Evolutionary conservation across 768 basidiomycete species (phyloP).

Genomic region (Mycena kentingensis): DNA sequence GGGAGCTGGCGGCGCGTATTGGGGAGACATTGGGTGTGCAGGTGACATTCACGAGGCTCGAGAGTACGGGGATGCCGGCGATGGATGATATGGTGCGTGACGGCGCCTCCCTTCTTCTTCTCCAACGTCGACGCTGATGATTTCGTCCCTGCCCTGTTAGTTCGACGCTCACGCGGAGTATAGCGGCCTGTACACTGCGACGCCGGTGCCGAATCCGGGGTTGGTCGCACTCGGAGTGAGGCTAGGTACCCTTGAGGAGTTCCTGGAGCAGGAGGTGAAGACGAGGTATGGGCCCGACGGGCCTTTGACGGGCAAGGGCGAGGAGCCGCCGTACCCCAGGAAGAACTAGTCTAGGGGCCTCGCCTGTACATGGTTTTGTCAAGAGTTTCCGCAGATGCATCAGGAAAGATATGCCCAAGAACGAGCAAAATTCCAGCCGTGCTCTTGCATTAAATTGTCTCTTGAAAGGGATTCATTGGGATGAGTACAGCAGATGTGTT

Average conservation of each 20-base stretch:
- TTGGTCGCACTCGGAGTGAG: background rate
- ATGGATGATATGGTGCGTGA: constrained; percentile 13
- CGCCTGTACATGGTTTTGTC: no score
- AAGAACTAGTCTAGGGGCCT: no score
- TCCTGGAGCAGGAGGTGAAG: background rate
- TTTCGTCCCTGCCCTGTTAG: background rate
- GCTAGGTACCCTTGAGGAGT: background rate
- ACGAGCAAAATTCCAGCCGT: no score
- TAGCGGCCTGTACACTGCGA: constrained; percentile 4
- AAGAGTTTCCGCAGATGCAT: no score
- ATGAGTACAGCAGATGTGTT: no score
- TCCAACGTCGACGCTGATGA: background rate
- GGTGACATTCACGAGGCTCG: constrained; percentile 2
- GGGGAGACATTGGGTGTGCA: constrained; percentile 2
- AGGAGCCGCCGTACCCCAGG: no score
- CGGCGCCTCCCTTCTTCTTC: background rate
- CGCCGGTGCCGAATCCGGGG: background rate
- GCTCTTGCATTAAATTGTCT: no score
- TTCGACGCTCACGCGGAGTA: constrained; percentile 11
- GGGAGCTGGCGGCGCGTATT: constrained; percentile 5
- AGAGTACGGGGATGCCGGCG: background rate
- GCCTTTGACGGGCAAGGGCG: no score
- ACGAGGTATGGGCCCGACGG: no score
- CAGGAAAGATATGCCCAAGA: no score
- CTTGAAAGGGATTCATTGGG: no score